Evolutionary conservation across 805 yeast genomes (phyloP), one percentile per base, ranked within the genome.

Genomic region (Saturnispora mendoncae): DNA sequence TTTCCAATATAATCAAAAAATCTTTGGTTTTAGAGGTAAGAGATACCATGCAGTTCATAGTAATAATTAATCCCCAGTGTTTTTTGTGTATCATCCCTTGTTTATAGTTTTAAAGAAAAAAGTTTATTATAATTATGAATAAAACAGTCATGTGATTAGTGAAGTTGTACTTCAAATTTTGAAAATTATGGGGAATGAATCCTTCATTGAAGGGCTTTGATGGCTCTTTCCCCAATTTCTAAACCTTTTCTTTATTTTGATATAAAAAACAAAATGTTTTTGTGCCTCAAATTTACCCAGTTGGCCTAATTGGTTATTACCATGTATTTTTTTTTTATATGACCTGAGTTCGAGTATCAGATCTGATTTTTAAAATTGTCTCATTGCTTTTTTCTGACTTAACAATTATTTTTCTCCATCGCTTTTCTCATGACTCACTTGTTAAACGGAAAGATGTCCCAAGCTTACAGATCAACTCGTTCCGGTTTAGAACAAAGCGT

Each of bases 11-110:
- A 92, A 92, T 67, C 87, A 84, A 69, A 78, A 79, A 57, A 64
- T 92, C 42, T 88, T 86, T 62, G 98, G 90, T 9, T 75, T 88
- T 62, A 79, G 98, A 66, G 97, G 98, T 51, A 92, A 90, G 71
- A 76, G 98, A 59, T 92, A 92, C 65, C 97, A 88, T 55, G 95
- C 96, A 32, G 71, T 32, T 32, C 15, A 15, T 23, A 8, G n/a
- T 19, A 21, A 13, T 37, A 14, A 6, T 10, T 10, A 17, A 8
- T 24, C 19, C 3, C 10, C 38, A 24, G 12, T 14, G n/a, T 19
- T 14, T 19, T 8, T 18, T 15, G 7, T 32, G 14, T 27, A 9
- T 27, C 5, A 9, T 9, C 12, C 9, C 36, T 12, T 33, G 38
- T 25, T 20, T 38, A 39, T 24, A 33, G 38, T 29, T 37, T 33